Percentiles rank a stretch among this genome's conserved stretches.
Evolutionary conservation across 169 alveolate species (phyloP).

Genomic region (Pseudocohnilembus persalinus): DNA sequence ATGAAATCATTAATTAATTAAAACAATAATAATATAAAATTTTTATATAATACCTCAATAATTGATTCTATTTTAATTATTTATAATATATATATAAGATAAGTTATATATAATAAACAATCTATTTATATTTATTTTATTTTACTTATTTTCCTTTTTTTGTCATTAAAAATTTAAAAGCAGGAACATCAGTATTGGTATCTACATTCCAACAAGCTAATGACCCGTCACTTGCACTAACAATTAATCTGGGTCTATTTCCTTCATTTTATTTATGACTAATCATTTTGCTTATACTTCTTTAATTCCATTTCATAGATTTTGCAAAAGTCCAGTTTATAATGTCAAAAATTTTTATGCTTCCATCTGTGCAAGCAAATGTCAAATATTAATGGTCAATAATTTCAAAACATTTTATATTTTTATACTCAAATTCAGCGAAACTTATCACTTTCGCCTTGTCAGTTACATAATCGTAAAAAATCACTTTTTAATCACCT

Average conservation of each 20-base stretch:
- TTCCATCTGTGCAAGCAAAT: conserved; percentile 36
- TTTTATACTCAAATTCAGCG: conserved; percentile 27
- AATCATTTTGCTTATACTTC: conserved; percentile 24
- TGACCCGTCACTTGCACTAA: conserved; percentile 34
- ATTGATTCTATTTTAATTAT: too few relatives aligned
- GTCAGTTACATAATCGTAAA: conserved; percentile 35
- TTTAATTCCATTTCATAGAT: conserved; percentile 32
- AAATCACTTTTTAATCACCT: conserved; percentile 29
- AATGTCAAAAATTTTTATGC: conserved; percentile 39
- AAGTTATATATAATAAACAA: too few relatives aligned
- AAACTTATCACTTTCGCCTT: conserved; percentile 14
- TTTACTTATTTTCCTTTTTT: conserved; percentile 23
- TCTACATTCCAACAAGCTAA: conserved; percentile 49
- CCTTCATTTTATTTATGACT: conserved; percentile 31
- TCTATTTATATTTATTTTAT: too few relatives aligned
- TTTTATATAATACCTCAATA: too few relatives aligned
- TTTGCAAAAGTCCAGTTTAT: conserved; percentile 14
- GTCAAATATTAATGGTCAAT: conserved; percentile 35
- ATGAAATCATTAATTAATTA: too few relatives aligned
- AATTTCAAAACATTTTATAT: conserved; percentile 25
- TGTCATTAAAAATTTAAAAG: conserved; percentile 32
- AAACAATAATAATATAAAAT: too few relatives aligned
- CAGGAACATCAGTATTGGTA: conserved; percentile 28
- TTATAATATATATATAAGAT: too few relatives aligned
- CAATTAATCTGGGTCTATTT: conserved; percentile 38